Base-by-base conservation (phyloP, 208 protist genomes). In the Trypanosoma platydactyli region DNA sequence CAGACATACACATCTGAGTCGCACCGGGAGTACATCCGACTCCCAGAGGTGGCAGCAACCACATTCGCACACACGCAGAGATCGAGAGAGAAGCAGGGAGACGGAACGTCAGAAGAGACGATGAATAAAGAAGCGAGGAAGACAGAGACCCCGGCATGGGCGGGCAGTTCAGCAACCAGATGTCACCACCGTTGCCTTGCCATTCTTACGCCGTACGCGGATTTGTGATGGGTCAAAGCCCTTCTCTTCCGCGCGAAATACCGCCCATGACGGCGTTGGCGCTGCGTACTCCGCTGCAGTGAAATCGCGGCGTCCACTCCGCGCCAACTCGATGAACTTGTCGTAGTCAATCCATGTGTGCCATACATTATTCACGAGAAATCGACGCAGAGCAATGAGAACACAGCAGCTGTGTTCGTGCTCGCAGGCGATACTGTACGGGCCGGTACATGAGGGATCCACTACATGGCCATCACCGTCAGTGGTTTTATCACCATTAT, bases 321-420 rank as follows among this genome's bases (percentile, higher is more conserved):
- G 72, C 2, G 85, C 72, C 15, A 97, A 72, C 38, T 72, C 25
- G 44, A 80, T 83, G 61, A 97, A 97, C 66, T 82, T 84, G 11
- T 88, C 80, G 64, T 94, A 95, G 76, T 97, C 81, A 64, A 97
- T 95, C 90, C 92, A 97, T 18, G 92, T 97, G 75, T 97, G 82
- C 89, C 89, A 95, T 27, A 70, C 73, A 0, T 68, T 59, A 57
- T 94, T 61, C 38, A 87, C 76, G 57, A 80, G 86, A 71, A 97
- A 97, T 53, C 91, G 87, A 48, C 94, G 82, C 0, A 88, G 71
- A 0, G 92, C 88, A 69, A 97, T 93, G 29, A 97, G 83, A 38
- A 94, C 84, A 67, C 92, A 97, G 79, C 92, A 95, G 68, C 85
- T 93, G 79, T 97, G 92, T 71, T 97, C 92, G 71, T 97, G 92